These are phyloP conservation scores for Lentinula sp. DNA, from an alignment of 768 basidiomycete genomes.

Conservation along the genomic window DNA sequence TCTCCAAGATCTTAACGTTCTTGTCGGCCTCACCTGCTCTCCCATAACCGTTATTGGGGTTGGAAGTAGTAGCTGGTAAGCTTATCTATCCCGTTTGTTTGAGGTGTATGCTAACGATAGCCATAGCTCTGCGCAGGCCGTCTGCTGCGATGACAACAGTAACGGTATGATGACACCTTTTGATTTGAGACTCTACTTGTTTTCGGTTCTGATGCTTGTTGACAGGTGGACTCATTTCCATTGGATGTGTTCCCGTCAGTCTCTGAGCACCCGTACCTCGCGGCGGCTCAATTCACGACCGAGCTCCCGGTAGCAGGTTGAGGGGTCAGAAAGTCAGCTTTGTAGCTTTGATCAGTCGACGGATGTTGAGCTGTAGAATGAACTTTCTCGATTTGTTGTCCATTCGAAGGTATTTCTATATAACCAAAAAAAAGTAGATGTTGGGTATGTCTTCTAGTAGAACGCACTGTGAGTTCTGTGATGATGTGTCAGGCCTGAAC, in stretches of 20 bases:
- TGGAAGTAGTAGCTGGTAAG: background rate
- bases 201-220: too few species aligned
- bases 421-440: too few species aligned
- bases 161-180: background rate
- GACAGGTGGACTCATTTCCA: constrained; percentile 2
- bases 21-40: constrained; percentile 5
- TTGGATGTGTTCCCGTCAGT: background rate
- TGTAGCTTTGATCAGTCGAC: too few species aligned
- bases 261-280: background rate
- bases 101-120: background rate
- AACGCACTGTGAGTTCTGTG: too few species aligned
- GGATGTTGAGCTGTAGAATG: too few species aligned
- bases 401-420: too few species aligned
- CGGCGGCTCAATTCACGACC: background rate
- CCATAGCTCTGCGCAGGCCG: background rate
- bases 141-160: constrained; percentile 5
- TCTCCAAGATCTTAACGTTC: constrained; percentile 34
- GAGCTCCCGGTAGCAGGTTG: too few species aligned
- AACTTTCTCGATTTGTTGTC: too few species aligned
- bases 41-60: background rate
- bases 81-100: too few species aligned
- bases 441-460: too few species aligned
- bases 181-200: background rate
- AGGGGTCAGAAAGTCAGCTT: too few species aligned
- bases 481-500: too few species aligned